Base-by-base conservation (phyloP, 2,329 filamentous ascomycete species). In the Fusarium nelsonii region DNA sequence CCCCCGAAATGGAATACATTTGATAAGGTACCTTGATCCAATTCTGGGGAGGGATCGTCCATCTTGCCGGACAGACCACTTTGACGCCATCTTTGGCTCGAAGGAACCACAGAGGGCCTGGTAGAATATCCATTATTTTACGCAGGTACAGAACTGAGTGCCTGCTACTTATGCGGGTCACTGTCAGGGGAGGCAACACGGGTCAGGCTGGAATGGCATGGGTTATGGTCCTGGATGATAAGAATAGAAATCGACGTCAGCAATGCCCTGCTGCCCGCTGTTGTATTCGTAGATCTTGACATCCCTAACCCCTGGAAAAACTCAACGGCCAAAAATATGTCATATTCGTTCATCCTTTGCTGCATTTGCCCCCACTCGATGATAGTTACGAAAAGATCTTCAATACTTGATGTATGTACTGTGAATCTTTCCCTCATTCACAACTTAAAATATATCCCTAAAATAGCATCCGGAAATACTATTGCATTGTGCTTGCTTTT, bases 211-310 rank as follows among this genome's bases (percentile, higher is more conserved):
- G 23, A 23, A 36, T 62, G 46, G 53, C 60, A 40, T 11, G 48
- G 48, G 48, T 50, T 39, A 12, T 39, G 20, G 39, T 41, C 39
- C 39, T 41, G 23, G 48, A 28, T 53, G 63, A 70, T 50, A 40
- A 70, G 61, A 70, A 70, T 70, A 70, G 67, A 55, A 68, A 45
- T 68, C 67, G 58, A 70, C 67, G 67, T 70, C 67, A 70, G 67
- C 67, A 52, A 57, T 56, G 36, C 54, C 50, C 50, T 44, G 41
- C 7, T 45, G 41, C 41, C 41, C 41, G 41, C 28, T 39, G 23
- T 39, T 50, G 48, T 50, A 36, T 50, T 32, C 60, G 60, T 64
- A 69, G 65, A 69, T 69, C 65, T 69, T 50, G 34, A 55, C 52
- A 36, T 28, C 28, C 20, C 43, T 7, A 55, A 49, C 65, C 65